Base-by-base conservation (phyloP, 176 grass and related monocot genomes). In the Oryza australiensis region DNA sequence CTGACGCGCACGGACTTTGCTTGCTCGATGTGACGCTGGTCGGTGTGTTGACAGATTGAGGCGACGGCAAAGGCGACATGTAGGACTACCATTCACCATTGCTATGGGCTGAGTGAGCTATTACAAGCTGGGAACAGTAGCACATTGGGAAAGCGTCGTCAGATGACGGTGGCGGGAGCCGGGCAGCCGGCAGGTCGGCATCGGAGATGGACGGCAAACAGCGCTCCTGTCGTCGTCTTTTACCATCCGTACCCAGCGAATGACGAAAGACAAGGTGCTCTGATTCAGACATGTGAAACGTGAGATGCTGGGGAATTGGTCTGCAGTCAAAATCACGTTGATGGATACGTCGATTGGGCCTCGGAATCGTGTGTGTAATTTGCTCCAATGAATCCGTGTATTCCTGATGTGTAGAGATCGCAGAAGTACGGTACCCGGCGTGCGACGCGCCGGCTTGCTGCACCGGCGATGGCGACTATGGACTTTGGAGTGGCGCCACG, bases 131-230 rank as follows among this genome's bases (percentile, higher is more conserved):
- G 45, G 12, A 48, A 3, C 45, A 16, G 2, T 48, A 48, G 13
- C 1, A 43, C 9, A 12, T 26, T 30, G 41, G 73, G 51, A 24
- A 23, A 27, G 27, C 53, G 13, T 41, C 28, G 5, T 23, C 34
- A 22, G 13, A 51, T 73, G 23, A 18, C 20, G n/a, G 77, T 22
- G 45, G 34, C 49, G 66, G 66, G 66, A 62, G 34, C 74, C 48
- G 83, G 66, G 66, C 51, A 62, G 34, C 74, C 48, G 83, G 51
- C 35, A 22, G 75, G 65, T 85, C 83, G 46, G 12, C 28, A 22
- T 78, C 66, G 51, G 74, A 78, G 70, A 75, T 41, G 77, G 60
- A 48, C 16, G 23, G 14, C 26, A 42, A 42, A 55, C 62, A 49
- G 29, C 26, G 62, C 84, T 15, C 30, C 40, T 62, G 12, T 57